Percentiles rank a stretch among this genome's conserved stretches.
These are phyloP conservation scores for Neurospora sp. DNA, from an alignment of 495 filamentous ascomycete genomes.

Conservation along the genomic window DNA sequence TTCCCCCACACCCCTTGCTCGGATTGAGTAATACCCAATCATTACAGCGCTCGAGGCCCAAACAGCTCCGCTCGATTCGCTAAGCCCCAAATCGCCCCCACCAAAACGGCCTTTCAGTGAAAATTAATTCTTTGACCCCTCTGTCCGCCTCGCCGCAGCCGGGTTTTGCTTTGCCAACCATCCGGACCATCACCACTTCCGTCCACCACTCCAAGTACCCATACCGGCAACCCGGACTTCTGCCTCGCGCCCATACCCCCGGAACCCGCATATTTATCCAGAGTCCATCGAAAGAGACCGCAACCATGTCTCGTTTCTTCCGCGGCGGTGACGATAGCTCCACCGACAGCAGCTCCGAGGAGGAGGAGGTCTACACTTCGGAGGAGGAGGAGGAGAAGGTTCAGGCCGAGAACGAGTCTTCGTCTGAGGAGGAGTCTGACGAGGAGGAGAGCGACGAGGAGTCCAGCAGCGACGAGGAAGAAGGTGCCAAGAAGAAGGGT, in stretches of 20 bases:
- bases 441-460: slow-evolving; percentile 53
- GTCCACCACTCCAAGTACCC: slow-evolving; percentile 4
- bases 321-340: slow-evolving; percentile 86
- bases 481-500: slow-evolving; percentile 51
- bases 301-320: slow-evolving; percentile 92
- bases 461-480: slow-evolving; percentile 53
- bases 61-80: slow-evolving; percentile 5
- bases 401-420: slow-evolving; percentile 30
- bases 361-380: slow-evolving; percentile 81
- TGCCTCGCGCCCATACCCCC: slow-evolving; percentile 1
- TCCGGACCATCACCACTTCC: slow-evolving; percentile 9
- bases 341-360: slow-evolving; percentile 70
- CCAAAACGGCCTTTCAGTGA: slow-evolving; percentile 27
- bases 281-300: slow-evolving; percentile 2
- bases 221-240: slow-evolving; percentile 1
- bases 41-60: background rate
- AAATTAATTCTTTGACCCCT: slow-evolving; percentile 26
- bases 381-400: slow-evolving; percentile 52
- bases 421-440: slow-evolving; percentile 34
- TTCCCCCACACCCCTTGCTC: background rate
- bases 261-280: background rate
- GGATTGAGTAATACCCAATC: slow-evolving; percentile 7
- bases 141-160: slow-evolving; percentile 8
- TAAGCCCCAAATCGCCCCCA: slow-evolving; percentile 27
- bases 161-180: slow-evolving; percentile 15